A percentile compares a stretch with the other conserved stretches of the same genome.
Evolutionary conservation across 495 filamentous ascomycete species (phyloP).

Genomic region (Annulohypoxylon maeteangense): DNA sequence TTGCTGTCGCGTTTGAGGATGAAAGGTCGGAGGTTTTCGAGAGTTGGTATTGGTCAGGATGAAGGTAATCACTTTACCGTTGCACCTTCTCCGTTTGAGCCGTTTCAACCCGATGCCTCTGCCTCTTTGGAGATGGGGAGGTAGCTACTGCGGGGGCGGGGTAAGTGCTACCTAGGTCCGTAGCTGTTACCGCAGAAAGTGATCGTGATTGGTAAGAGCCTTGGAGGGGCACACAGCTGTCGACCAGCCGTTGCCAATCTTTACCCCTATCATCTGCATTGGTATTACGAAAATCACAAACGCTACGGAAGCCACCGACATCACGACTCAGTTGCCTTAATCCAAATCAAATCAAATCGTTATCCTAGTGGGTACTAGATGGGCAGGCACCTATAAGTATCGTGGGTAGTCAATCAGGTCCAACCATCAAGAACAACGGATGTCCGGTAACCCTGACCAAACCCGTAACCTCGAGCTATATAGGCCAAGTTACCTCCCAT

Average conservation of each 20-base stretch:
- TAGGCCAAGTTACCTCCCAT: background rate
- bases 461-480: too few relatives aligned
- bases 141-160: constrained; percentile 30
- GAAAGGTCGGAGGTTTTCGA: background rate
- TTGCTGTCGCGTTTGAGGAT: background rate
- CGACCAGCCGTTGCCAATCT: background rate
- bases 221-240: constrained; percentile 5
- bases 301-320: background rate
- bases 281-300: background rate
- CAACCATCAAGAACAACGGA: too few relatives aligned
- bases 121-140: background rate
- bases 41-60: constrained; percentile 26
- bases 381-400: too few relatives aligned
- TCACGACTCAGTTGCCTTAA: background rate
- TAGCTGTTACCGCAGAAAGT: background rate
- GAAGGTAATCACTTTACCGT: constrained; percentile 19
- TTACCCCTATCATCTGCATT: background rate
- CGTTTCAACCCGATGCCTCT: constrained; percentile 36
- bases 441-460: too few relatives aligned
- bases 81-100: constrained; percentile 26
- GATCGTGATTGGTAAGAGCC: too few relatives aligned
- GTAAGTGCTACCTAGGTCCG: background rate
- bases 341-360: background rate
- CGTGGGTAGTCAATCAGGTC: background rate
- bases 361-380: background rate